phyloP scores from a whole-genome alignment of 78 protist genomes.

The Capsaspora owczarzaki region DNA sequence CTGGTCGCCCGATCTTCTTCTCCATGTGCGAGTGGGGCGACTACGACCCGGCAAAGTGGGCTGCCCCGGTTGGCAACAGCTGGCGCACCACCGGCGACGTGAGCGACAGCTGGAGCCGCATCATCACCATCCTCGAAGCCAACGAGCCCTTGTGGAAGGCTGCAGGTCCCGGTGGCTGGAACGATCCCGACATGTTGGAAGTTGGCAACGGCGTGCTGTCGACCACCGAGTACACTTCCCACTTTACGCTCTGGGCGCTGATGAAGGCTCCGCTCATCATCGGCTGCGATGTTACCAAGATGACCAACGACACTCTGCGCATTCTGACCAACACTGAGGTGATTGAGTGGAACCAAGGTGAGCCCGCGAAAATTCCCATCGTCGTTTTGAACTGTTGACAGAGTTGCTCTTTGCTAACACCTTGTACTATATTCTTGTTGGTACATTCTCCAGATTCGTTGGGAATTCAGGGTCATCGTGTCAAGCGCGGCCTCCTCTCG shows the following conservation, averaged over 20 bases:
- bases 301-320: conserved; percentile 31
- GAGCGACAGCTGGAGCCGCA: conserved; percentile 22
- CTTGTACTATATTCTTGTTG: neutral
- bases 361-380: too few species aligned
- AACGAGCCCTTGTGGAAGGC: neutral
- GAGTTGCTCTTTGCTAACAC: too few species aligned
- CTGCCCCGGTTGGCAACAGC: conserved; percentile 14
- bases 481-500: neutral
- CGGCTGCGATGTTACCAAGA: conserved; percentile 46
- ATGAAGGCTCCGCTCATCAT: conserved; percentile 57
- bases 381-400: too few species aligned
- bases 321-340: conserved; percentile 44
- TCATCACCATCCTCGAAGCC: conserved; percentile 14
- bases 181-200: conserved; percentile 1
- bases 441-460: conserved; percentile 60
- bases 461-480: conserved; percentile 44
- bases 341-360: too few species aligned
- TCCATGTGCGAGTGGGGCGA: conserved; percentile 46
- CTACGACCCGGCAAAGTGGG: conserved; percentile 16
- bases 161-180: neutral
- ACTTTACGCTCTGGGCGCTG: conserved; percentile 60
- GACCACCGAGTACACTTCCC: conserved; percentile 20
- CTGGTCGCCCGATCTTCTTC: conserved; percentile 50
- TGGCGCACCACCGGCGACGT: conserved; percentile 50
- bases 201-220: conserved; percentile 52